A percentile compares a stretch with the other conserved stretches of the same genome.
Evolutionary conservation across 306 rosid genomes (phyloP).

Genomic region (Corylus heterophylla): DNA sequence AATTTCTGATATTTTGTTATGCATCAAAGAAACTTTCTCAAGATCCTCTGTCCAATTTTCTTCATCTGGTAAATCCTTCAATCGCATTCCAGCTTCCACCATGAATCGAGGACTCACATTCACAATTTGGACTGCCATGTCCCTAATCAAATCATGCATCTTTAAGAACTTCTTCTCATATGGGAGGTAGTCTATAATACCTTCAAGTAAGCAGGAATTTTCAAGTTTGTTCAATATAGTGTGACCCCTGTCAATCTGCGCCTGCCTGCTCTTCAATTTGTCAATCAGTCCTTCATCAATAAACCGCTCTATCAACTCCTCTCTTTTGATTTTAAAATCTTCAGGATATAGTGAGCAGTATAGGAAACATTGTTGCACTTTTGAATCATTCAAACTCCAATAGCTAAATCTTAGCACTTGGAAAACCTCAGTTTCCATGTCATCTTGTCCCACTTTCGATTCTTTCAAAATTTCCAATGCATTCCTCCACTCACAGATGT

Average conservation of each 20-base stretch:
- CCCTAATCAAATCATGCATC: conserved; percentile 25
- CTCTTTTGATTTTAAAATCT: conserved; percentile 9
- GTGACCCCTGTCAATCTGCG: conserved; percentile 9
- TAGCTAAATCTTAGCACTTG: conserved; percentile 8
- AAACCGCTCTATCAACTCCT: conserved; percentile 11
- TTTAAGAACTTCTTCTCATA: neutral
- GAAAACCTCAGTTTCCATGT: conserved; percentile 15
- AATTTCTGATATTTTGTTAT: conserved; percentile 8
- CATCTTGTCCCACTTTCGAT: neutral
- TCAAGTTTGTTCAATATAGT: conserved; percentile 15
- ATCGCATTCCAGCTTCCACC: conserved; percentile 6
- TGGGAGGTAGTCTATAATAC: too few species aligned
- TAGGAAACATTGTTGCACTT: conserved; percentile 11
- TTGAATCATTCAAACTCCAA: neutral
- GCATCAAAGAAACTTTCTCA: conserved; percentile 22
- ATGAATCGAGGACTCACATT: neutral
- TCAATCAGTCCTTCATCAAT: conserved; percentile 17
- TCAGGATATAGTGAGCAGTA: conserved; percentile 12
- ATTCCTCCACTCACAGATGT: conserved; percentile 22
- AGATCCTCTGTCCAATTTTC: conserved; percentile 16
- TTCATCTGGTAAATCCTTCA: conserved; percentile 18
- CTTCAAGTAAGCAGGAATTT: conserved; percentile 11
- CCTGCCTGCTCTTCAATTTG: neutral
- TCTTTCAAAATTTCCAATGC: neutral
- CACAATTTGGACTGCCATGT: conserved; percentile 19